Evolutionary conservation across 2,329 filamentous ascomycete species (phyloP).

Genomic region (Nothopassalora personata): DNA sequence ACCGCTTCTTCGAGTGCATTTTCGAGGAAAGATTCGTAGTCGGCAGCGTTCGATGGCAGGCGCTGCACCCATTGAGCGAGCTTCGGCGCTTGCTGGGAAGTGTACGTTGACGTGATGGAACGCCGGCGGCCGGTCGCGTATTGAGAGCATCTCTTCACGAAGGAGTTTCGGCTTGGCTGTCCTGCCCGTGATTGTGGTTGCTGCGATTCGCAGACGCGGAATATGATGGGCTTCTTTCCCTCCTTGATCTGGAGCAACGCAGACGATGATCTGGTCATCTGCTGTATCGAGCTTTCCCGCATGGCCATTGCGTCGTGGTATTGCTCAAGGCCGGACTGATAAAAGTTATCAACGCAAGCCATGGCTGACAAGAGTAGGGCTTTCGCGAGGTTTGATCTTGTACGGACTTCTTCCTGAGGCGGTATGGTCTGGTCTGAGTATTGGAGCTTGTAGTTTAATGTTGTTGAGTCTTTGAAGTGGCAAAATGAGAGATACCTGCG

Average conservation of each 20-base stretch:
- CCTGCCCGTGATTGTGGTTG: not conserved
- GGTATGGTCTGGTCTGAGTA: not conserved
- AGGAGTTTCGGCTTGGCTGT: not conserved
- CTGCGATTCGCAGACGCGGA: constrained; percentile 5
- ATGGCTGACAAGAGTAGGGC: not conserved
- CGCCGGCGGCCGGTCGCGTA: constrained; percentile 2
- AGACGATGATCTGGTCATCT: not conserved
- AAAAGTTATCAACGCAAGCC: constrained; percentile 2
- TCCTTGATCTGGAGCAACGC: not conserved
- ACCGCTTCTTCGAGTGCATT: constrained; percentile 13
- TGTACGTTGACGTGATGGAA: not conserved
- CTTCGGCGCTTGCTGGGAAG: constrained; percentile 1
- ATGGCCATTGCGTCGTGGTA: constrained; percentile 1
- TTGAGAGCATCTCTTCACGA: constrained; percentile 12
- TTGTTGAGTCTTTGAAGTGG: no score
- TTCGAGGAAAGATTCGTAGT: constrained; percentile 15
- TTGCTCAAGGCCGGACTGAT: not conserved
- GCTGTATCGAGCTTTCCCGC: not conserved
- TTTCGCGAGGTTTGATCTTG: not conserved
- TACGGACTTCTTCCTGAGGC: not conserved
- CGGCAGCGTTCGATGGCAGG: constrained; percentile 4
- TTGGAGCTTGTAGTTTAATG: not conserved
- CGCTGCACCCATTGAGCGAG: constrained; percentile 12
- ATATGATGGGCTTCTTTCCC: not conserved
- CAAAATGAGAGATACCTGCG: no score